Evolutionary conservation across 176 grass and related monocot genomes (phyloP).

Genomic region (Chloris gayana): DNA sequence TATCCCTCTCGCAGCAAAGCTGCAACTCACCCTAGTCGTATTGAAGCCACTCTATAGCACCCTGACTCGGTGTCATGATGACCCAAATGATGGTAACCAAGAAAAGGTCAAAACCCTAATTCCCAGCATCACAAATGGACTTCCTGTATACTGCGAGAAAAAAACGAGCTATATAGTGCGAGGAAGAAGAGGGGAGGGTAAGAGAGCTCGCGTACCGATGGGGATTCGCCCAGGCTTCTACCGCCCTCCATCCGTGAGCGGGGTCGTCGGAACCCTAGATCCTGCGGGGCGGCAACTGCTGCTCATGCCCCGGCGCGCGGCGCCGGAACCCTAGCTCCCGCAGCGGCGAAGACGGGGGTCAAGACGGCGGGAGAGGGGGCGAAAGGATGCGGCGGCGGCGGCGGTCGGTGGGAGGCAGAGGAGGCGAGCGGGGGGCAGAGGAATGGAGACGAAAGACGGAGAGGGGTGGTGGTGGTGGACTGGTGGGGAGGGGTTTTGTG

Average conservation of each 20-base stretch:
- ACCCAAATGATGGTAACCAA: no score
- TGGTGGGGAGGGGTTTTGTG: slow-evolving; percentile 26
- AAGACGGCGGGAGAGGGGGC: not conserved
- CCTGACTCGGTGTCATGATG: not conserved
- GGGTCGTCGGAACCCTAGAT: slow-evolving; percentile 90
- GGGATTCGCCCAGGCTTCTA: slow-evolving; percentile 75
- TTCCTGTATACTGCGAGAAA: not conserved
- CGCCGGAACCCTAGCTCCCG: slow-evolving; percentile 66
- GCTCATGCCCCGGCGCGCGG: slow-evolving; percentile 71
- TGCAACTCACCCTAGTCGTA: not conserved
- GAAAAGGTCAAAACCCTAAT: slow-evolving; percentile 57
- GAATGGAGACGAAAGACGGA: not conserved
- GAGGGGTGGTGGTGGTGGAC: not conserved
- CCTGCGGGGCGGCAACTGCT: slow-evolving; percentile 61
- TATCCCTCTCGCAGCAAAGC: slow-evolving; percentile 12
- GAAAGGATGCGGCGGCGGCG: not conserved
- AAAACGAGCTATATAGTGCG: not conserved
- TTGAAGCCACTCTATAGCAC: not conserved
- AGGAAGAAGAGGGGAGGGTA: not conserved
- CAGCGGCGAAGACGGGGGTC: not conserved
- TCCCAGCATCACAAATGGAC: not conserved
- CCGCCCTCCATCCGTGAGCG: slow-evolving; percentile 97
- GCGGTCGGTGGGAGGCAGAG: slow-evolving; percentile 13
- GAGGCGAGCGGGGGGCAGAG: slow-evolving; percentile 9
- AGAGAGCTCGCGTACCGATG: slow-evolving; percentile 55